Evolutionary conservation across 2,329 filamentous ascomycete species (phyloP).

Genomic region (Fusarium sp.): DNA sequence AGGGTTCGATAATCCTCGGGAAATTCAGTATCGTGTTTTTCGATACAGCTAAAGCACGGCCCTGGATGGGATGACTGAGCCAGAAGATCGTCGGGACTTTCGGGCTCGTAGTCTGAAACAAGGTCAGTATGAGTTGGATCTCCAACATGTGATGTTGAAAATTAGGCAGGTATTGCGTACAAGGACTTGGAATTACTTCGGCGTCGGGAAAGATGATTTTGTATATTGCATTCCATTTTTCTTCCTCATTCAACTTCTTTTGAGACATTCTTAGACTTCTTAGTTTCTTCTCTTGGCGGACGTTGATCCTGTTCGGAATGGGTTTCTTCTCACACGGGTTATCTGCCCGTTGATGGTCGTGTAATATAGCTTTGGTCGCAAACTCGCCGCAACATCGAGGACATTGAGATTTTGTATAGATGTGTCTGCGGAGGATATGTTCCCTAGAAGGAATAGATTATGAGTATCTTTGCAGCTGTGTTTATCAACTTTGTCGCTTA

Average conservation of each 20-base stretch:
- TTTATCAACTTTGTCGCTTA: not conserved
- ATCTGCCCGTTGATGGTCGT: not conserved
- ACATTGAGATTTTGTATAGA: not conserved
- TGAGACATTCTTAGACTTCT: not conserved
- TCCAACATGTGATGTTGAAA: not conserved
- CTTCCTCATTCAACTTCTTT: not conserved
- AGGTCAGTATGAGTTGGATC: not conserved
- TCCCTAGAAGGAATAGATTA: not conserved
- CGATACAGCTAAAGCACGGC: no score
- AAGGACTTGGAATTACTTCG: not conserved
- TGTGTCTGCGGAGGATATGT: not conserved
- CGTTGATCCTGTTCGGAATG: not conserved
- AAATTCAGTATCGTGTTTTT: no score
- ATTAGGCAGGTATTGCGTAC: not conserved
- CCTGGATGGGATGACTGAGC: no score
- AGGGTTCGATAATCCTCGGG: no score
- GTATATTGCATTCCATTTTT: not conserved
- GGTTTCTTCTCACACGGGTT: not conserved
- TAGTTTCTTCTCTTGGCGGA: not conserved
- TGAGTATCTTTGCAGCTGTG: not conserved
- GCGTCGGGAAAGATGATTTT: not conserved
- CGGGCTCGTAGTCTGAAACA: no score
- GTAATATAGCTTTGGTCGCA: not conserved
- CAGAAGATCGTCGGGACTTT: no score
- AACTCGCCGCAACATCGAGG: not conserved